These are phyloP conservation scores for Lactuca saligna DNA, from an alignment of 129 eudicot species.

Conservation along the genomic window DNA sequence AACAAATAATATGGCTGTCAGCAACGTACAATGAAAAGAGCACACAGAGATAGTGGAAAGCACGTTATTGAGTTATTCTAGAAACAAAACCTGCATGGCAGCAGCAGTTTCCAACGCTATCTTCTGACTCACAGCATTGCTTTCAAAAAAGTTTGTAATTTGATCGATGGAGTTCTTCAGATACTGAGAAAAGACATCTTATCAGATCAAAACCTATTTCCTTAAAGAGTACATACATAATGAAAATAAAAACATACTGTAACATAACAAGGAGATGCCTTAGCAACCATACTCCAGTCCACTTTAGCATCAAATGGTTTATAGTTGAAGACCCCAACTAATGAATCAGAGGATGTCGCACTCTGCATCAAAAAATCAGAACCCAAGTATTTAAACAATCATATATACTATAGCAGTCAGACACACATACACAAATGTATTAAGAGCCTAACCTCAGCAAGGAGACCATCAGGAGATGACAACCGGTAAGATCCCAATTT, in stretches of 20 bases:
- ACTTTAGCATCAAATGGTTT: conserved; percentile 84
- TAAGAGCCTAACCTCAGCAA: conserved; percentile 70
- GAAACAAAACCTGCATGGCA: conserved; percentile 84
- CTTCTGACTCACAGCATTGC: conserved; percentile 83
- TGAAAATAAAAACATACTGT: conserved; percentile 53
- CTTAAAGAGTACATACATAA: conserved; percentile 1
- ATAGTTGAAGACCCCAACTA: conserved; percentile 75
- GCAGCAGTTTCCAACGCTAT: conserved; percentile 98
- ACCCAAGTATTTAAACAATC: conserved; percentile 22
- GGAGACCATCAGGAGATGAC: conserved; percentile 89
- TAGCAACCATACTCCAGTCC: conserved; percentile 98
- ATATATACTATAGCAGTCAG: neutral
- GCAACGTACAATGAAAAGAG: conserved; percentile 3
- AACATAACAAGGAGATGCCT: conserved; percentile 95
- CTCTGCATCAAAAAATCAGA: conserved; percentile 53
- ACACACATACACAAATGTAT: neutral
- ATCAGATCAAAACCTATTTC: conserved; percentile 20
- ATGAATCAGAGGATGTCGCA: conserved; percentile 76
- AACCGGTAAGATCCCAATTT: conserved; percentile 87
- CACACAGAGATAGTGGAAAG: conserved; percentile 6
- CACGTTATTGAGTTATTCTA: neutral
- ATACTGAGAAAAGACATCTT: conserved; percentile 51
- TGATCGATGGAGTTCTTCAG: conserved; percentile 81
- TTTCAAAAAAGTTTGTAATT: conserved; percentile 75
- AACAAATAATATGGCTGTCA: conserved; percentile 19